Evolutionary conservation across 768 basidiomycete genomes (phyloP).

Genomic region (Serpula lacrymans): DNA sequence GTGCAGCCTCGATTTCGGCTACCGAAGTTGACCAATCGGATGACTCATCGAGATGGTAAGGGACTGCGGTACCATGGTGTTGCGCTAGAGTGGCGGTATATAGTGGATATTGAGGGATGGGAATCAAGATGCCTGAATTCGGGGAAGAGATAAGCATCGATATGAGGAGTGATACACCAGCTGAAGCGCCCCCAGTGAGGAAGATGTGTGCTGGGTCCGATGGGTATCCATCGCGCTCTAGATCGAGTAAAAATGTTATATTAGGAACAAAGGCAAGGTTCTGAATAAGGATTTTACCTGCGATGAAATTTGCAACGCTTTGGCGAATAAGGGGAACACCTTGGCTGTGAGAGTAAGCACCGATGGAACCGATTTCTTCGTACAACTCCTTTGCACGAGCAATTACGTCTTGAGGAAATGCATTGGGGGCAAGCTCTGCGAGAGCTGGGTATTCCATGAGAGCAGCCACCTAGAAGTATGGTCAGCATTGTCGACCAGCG

Average conservation of each 20-base stretch:
- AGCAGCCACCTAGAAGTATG: slow-evolving; percentile 65
- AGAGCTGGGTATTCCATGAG: slow-evolving; percentile 91
- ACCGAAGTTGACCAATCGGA: slow-evolving; percentile 81
- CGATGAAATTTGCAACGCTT: slow-evolving; percentile 86
- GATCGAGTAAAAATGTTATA: not conserved
- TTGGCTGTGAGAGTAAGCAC: slow-evolving; percentile 95
- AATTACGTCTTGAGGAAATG: slow-evolving; percentile 84
- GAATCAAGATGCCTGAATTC: slow-evolving; percentile 80
- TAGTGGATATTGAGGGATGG: slow-evolving; percentile 97
- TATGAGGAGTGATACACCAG: slow-evolving; percentile 86
- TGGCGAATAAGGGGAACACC: slow-evolving; percentile 87
- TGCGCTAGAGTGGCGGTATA: slow-evolving; percentile 95
- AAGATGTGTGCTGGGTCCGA: slow-evolving; percentile 84
- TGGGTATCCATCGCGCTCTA: slow-evolving; percentile 89
- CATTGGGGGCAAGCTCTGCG: slow-evolving; percentile 66
- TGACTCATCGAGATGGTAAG: slow-evolving; percentile 86
- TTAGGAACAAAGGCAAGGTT: not conserved
- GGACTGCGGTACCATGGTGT: slow-evolving; percentile 72
- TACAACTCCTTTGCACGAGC: slow-evolving; percentile 79
- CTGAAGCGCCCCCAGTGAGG: slow-evolving; percentile 92
- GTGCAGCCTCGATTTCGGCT: slow-evolving; percentile 58
- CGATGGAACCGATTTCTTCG: slow-evolving; percentile 84
- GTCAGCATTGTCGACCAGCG: slow-evolving; percentile 7
- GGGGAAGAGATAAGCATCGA: slow-evolving; percentile 71
- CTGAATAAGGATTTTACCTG: slow-evolving; percentile 53